These are phyloP conservation scores for Linanthus parryae DNA, from an alignment of 148 eudicot species.

Conservation along the genomic window DNA sequence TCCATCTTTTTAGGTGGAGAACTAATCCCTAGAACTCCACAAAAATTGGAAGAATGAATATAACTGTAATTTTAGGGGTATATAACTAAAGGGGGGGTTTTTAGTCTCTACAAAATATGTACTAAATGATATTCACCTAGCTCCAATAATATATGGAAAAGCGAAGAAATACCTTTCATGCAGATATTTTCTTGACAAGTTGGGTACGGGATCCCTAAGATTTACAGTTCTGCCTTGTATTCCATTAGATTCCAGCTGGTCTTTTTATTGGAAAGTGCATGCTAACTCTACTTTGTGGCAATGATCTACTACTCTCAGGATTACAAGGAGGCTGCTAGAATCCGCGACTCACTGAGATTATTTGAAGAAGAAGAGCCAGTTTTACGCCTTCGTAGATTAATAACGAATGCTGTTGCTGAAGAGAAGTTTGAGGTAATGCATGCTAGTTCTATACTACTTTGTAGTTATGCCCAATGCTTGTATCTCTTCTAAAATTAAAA, in stretches of 20 bases:
- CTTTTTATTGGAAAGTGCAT: background rate
- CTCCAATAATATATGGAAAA: too few species aligned
- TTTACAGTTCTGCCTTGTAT: background rate
- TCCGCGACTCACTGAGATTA: constrained; percentile 79
- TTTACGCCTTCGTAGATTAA: constrained; percentile 61
- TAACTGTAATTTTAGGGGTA: too few species aligned
- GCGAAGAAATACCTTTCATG: background rate
- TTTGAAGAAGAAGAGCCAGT: constrained; percentile 94
- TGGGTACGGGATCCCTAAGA: background rate
- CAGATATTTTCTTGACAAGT: background rate
- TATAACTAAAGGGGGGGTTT: too few species aligned
- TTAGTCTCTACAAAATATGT: too few species aligned
- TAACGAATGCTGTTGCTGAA: constrained; percentile 75
- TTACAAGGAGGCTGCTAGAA: constrained; percentile 87
- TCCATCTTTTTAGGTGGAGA: too few species aligned
- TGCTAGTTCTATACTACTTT: background rate
- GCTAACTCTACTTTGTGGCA: constrained; percentile 2
- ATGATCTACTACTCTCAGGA: constrained; percentile 37
- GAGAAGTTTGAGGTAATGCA: constrained; percentile 75
- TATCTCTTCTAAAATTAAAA: background rate
- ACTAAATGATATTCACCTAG: background rate
- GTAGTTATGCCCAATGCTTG: background rate
- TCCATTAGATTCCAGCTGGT: background rate
- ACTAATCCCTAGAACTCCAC: too few species aligned
- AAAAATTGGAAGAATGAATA: too few species aligned